These are phyloP conservation scores for Trichoderma atrobrunneum DNA, from an alignment of 2,329 filamentous ascomycete genomes.

Conservation along the genomic window DNA sequence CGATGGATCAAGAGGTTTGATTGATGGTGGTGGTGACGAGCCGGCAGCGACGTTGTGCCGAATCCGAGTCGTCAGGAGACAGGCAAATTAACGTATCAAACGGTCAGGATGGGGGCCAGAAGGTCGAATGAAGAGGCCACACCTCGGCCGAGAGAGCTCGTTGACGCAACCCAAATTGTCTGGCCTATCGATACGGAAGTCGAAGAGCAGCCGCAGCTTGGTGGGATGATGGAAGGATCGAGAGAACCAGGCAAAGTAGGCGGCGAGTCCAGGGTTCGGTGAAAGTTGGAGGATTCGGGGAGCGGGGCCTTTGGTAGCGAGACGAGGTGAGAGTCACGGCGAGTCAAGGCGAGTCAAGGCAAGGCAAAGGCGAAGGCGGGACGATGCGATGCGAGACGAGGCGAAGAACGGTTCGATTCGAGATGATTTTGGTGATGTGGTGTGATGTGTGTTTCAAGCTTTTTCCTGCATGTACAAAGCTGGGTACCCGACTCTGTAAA, in stretches of 20 bases:
- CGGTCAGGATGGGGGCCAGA: constrained; percentile 10
- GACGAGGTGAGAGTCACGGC: background rate
- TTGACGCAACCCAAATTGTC: background rate
- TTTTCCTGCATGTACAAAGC: background rate
- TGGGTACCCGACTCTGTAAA: background rate
- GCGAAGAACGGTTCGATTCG: background rate
- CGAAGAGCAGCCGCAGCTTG: background rate
- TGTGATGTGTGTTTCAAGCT: background rate
- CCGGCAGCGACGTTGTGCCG: constrained; percentile 16
- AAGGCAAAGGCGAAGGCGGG: background rate
- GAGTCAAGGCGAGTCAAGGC: background rate
- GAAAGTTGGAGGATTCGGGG: background rate
- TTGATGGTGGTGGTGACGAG: constrained; percentile 1
- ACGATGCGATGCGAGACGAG: background rate
- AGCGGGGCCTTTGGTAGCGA: constrained; percentile 11
- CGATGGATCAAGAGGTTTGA: background rate
- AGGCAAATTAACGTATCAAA: constrained; percentile 2
- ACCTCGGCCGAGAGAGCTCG: background rate
- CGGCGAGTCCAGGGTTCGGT: background rate
- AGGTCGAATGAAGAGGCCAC: background rate
- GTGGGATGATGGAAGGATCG: background rate
- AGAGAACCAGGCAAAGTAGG: background rate
- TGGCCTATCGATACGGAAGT: background rate
- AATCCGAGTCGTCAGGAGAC: constrained; percentile 16
- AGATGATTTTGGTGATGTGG: background rate